These are phyloP conservation scores for Dichotomocladium elegans DNA, from an alignment of 371 early-diverging fungal genomes.

Conservation along the genomic window DNA sequence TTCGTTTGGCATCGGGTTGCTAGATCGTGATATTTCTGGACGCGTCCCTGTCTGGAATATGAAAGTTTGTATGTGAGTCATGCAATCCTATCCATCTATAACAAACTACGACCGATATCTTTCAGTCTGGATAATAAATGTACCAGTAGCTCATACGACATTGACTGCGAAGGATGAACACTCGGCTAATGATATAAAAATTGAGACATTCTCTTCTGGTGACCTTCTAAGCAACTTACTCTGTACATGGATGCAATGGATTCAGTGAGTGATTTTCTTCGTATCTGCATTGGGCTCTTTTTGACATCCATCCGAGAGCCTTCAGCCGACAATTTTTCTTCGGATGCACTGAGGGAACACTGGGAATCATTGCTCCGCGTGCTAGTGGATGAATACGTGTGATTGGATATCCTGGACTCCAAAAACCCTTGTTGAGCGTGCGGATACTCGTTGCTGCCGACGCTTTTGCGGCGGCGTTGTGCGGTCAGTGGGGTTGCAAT, in stretches of 20 bases:
- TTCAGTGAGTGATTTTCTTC: conserved; percentile 5
- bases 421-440: background rate
- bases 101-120: too few species aligned
- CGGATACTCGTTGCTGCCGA: background rate
- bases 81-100: too few species aligned
- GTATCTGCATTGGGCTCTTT: background rate
- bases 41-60: too few species aligned
- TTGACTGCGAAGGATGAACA: conserved; percentile 10
- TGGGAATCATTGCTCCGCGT: background rate
- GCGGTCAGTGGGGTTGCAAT: background rate
- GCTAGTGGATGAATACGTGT: background rate
- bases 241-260: conserved; percentile 2
- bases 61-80: too few species aligned
- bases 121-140: too few species aligned
- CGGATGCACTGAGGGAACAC: background rate
- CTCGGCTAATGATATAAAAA: background rate
- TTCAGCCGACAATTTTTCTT: background rate
- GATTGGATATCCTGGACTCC: conserved; percentile 9
- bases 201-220: background rate
- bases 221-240: background rate
- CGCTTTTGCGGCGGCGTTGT: conserved; percentile 4
- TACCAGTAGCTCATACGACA: conserved; percentile 16
- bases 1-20: too few species aligned
- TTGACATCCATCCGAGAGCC: background rate
- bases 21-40: too few species aligned